Conservation (phyloP, 345 rosid genomes). For the Clausena lansium region DNA sequence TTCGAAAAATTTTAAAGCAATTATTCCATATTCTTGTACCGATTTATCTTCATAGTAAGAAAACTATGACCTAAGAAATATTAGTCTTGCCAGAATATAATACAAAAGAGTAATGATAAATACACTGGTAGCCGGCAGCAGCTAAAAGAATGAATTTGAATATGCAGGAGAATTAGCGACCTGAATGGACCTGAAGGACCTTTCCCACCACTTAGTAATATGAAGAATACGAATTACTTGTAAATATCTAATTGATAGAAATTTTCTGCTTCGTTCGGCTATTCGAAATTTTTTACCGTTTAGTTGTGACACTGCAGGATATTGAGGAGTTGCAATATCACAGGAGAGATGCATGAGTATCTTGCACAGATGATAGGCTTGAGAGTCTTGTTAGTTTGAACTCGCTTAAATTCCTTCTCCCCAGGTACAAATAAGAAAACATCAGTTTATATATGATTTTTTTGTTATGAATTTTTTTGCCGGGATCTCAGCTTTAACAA, state of each 20-base stretch:
- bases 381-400: slow-evolving; percentile 32
- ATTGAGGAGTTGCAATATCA: slow-evolving; percentile 57
- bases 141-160: slow-evolving; percentile 4
- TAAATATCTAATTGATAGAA: slow-evolving; percentile 17
- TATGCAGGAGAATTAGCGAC: slow-evolving; percentile 58
- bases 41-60: no score
- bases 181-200: slow-evolving; percentile 34
- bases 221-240: slow-evolving; percentile 29
- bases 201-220: slow-evolving; percentile 33
- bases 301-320: slow-evolving; percentile 33
- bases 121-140: no score
- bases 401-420: not conserved
- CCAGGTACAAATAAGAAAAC: not conserved
- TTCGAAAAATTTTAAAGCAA: no score
- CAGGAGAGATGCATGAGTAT: slow-evolving; percentile 41
- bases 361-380: slow-evolving; percentile 24
- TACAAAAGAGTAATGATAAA: no score
- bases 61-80: no score
- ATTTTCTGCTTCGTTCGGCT: not conserved
- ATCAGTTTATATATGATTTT: not conserved
- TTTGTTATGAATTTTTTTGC: slow-evolving; percentile 3
- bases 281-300: not conserved
- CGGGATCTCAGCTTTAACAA: slow-evolving; percentile 54
- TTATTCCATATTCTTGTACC: no score
- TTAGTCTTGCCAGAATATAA: no score